Conservation (phyloP, 2,329 filamentous ascomycete species). For the Podosphaera fusca region DNA sequence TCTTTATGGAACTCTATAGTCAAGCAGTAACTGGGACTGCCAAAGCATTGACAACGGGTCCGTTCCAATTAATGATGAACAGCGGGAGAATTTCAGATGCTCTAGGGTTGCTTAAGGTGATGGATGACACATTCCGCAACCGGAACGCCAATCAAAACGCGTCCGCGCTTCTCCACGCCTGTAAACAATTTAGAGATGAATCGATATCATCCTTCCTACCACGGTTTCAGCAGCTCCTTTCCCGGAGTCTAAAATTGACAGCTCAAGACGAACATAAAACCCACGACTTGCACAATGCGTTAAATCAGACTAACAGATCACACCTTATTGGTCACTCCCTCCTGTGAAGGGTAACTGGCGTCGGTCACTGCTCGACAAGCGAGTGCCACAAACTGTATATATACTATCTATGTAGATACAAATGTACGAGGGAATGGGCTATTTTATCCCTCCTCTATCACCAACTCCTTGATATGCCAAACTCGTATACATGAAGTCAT, state of each 20-base stretch:
- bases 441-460: too few species aligned
- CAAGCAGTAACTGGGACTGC: not conserved
- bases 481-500: too few species aligned
- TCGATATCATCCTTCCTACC: not conserved
- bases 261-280: not conserved
- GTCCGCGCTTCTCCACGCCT: not conserved
- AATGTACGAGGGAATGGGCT: too few species aligned
- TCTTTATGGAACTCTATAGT: not conserved
- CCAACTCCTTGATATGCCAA: too few species aligned
- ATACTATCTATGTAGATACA: too few species aligned
- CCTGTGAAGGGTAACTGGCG: not conserved
- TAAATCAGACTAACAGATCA: not conserved
- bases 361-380: too few species aligned
- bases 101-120: not conserved
- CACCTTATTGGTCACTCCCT: not conserved
- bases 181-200: not conserved
- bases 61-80: not conserved
- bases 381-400: too few species aligned
- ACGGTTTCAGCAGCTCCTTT: not conserved
- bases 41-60: not conserved
- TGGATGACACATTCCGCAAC: not conserved
- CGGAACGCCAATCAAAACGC: not conserved
- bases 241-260: not conserved
- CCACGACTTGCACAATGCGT: not conserved
- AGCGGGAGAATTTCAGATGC: not conserved